Percentiles rank a stretch among this genome's conserved stretches.
These are phyloP conservation scores for Chrysoporthe cubensis DNA, from an alignment of 2,329 filamentous ascomycete genomes.

Conservation along the genomic window DNA sequence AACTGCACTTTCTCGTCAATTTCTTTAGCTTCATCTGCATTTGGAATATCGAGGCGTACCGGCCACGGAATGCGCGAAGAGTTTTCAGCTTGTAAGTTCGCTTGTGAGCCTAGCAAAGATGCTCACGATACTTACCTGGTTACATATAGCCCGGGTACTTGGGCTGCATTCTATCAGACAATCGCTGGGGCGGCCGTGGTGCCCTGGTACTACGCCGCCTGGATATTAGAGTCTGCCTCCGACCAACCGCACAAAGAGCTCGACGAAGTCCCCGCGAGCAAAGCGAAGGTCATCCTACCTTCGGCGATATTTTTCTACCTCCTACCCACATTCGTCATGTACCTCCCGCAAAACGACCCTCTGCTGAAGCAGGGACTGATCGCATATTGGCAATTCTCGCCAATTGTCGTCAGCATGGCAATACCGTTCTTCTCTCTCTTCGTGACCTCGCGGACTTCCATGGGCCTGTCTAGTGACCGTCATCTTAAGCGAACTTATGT, in stretches of 20 bases:
- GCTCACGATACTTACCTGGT: neutral
- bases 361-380: neutral
- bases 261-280: neutral
- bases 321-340: constrained; percentile 11
- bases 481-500: constrained; percentile 2
- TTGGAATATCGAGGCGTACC: constrained; percentile 10
- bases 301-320: constrained; percentile 3
- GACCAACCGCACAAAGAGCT: neutral
- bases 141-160: neutral
- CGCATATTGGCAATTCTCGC: constrained; percentile 5
- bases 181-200: constrained; percentile 6
- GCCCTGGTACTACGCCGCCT: constrained; percentile 9
- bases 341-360: neutral
- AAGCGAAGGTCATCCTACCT: constrained; percentile 7
- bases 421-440: constrained; percentile 1
- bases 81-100: neutral
- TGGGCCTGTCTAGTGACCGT: neutral
- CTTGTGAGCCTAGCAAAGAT: neutral
- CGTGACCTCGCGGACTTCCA: neutral
- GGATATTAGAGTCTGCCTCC: neutral
- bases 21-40: constrained; percentile 14
- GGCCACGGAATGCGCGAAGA: neutral
- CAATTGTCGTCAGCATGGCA: constrained; percentile 8
- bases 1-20: constrained; percentile 11
- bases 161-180: constrained; percentile 10